A percentile compares a stretch with the other conserved stretches of the same genome.
These are phyloP conservation scores for Ophiocordyceps unilateralis DNA, from an alignment of 2,329 filamentous ascomycete genomes.

Conservation along the genomic window DNA sequence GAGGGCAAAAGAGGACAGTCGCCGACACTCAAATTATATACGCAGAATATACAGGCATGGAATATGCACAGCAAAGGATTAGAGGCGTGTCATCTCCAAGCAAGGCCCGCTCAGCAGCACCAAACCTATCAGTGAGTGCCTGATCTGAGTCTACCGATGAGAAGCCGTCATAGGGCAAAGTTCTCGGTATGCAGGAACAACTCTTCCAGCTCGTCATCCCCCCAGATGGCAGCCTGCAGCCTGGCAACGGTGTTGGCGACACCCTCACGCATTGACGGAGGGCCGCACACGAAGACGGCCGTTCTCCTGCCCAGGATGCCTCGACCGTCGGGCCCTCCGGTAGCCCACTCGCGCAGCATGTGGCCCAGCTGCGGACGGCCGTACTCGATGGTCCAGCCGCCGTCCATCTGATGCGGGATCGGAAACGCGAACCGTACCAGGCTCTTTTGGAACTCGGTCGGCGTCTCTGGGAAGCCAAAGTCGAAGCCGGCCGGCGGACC, in stretches of 20 bases:
- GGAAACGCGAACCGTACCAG: conserved; percentile 84
- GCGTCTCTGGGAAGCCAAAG: conserved; percentile 69
- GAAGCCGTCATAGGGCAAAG: conserved; percentile 58
- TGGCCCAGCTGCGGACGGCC: conserved; percentile 75
- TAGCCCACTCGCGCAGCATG: conserved; percentile 70
- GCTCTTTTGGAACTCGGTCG: conserved; percentile 76
- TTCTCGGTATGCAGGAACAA: conserved; percentile 93
- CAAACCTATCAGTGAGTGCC: too few relatives aligned
- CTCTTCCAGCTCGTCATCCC: conserved; percentile 62
- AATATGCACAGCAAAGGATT: too few relatives aligned
- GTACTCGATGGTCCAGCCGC: conserved; percentile 86
- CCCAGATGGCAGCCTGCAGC: conserved; percentile 72
- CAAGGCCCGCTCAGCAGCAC: too few relatives aligned
- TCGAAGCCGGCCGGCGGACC: conserved; percentile 49
- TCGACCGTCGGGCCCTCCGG: conserved; percentile 45
- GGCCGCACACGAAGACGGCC: conserved; percentile 86
- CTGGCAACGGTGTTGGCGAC: conserved; percentile 73
- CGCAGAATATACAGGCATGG: too few relatives aligned
- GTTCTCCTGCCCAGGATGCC: conserved; percentile 63
- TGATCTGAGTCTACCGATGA: too few relatives aligned
- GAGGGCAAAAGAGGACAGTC: too few relatives aligned
- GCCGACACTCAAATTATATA: too few relatives aligned
- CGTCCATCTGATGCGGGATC: conserved; percentile 46
- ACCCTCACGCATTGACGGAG: conserved; percentile 69
- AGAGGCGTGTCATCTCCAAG: too few relatives aligned